A percentile compares a stretch with the other conserved stretches of the same genome.
Conservation (phyloP, 2,329 filamentous ascomycete genomes). For the Epichloe coenophiala region DNA sequence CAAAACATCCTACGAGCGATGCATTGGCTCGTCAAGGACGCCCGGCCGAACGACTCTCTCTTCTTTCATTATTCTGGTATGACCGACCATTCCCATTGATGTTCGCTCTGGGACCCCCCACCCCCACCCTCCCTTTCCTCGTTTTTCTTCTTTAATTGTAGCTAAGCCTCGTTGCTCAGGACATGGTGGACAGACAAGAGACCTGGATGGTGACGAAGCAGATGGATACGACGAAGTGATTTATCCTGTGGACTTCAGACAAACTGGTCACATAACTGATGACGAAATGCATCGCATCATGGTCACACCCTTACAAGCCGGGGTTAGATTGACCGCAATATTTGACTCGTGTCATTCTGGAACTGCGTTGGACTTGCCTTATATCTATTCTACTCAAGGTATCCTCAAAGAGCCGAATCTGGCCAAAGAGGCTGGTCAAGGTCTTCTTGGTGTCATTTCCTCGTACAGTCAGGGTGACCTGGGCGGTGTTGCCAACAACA, state of each 20-base stretch:
- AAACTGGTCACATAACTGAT: conserved; percentile 69
- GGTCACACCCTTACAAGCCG: conserved; percentile 40
- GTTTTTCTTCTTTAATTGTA: neutral
- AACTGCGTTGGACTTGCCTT: conserved; percentile 51
- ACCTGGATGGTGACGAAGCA: conserved; percentile 66
- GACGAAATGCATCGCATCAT: conserved; percentile 73
- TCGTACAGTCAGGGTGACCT: conserved; percentile 60
- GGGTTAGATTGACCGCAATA: conserved; percentile 47
- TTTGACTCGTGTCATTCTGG: conserved; percentile 56
- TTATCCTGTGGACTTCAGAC: conserved; percentile 69
- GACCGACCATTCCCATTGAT: neutral
- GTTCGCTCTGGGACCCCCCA: too few relatives aligned
- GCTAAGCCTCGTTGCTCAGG: conserved; percentile 26
- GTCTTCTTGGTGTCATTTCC: conserved; percentile 44
- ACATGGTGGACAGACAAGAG: conserved; percentile 70
- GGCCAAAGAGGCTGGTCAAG: conserved; percentile 53
- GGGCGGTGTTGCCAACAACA: conserved; percentile 64
- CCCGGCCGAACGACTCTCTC: conserved; percentile 79
- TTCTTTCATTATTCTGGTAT: conserved; percentile 94
- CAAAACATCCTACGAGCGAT: conserved; percentile 90
- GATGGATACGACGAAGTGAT: conserved; percentile 77
- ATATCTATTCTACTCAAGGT: conserved; percentile 56
- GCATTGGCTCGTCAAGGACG: conserved; percentile 96
- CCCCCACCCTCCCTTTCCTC: neutral
- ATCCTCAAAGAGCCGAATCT: conserved; percentile 56